Conservation (phyloP, 2,329 filamentous ascomycete genomes). For the Venturia carpophila region DNA sequence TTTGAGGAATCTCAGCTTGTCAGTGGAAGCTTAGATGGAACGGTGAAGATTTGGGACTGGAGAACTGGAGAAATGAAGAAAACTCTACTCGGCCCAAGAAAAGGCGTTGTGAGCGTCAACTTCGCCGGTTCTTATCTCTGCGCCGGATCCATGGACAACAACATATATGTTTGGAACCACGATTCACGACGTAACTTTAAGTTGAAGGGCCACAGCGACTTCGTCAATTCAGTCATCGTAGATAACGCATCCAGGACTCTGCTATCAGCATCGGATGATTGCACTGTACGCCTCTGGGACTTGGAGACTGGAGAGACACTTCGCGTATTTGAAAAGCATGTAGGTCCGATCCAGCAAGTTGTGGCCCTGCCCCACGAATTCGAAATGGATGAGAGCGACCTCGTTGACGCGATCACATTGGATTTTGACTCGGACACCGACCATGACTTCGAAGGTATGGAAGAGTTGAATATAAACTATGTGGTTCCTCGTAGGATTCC, state of each 20-base stretch:
- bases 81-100: conserved; percentile 69
- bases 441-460: conserved; percentile 5
- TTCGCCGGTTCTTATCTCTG: conserved; percentile 79
- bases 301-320: conserved; percentile 76
- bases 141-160: conserved; percentile 82
- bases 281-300: conserved; percentile 87
- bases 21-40: conserved; percentile 79
- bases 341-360: conserved; percentile 91
- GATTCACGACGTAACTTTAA: conserved; percentile 71
- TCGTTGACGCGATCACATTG: conserved; percentile 5
- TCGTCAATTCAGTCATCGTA: conserved; percentile 93
- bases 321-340: conserved; percentile 73
- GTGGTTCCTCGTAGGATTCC: not conserved
- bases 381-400: conserved; percentile 63
- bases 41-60: conserved; percentile 95
- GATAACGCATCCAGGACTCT: conserved; percentile 76
- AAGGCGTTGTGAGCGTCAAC: conserved; percentile 79
- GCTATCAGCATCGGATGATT: conserved; percentile 89
- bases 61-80: conserved; percentile 78
- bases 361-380: conserved; percentile 78
- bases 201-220: conserved; percentile 79
- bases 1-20: conserved; percentile 90
- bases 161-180: conserved; percentile 89
- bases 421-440: conserved; percentile 19
- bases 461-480: not conserved